These are phyloP conservation scores for Trypanosoma caninum DNA, from an alignment of 208 protist species.

Conservation along the genomic window DNA sequence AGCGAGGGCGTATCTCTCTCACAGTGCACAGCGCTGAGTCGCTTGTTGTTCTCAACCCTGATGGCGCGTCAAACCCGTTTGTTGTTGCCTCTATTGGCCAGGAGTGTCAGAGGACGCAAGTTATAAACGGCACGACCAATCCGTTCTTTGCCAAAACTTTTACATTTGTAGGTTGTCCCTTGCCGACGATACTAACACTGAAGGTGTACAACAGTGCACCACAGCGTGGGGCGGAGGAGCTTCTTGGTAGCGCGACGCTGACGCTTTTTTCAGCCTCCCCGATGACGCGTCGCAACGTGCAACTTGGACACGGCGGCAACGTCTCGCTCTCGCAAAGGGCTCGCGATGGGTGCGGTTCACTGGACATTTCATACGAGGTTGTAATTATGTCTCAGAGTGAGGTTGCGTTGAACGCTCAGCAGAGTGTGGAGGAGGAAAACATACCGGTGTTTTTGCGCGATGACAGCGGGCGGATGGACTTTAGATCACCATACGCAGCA, in stretches of 20 bases:
- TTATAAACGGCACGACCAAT: conserved; percentile 47
- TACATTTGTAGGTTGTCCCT: conserved; percentile 44
- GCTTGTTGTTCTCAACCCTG: conserved; percentile 62
- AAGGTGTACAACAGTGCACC: conserved; percentile 55
- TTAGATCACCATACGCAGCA: conserved; percentile 23
- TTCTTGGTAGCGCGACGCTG: conserved; percentile 69
- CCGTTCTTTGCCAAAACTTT: conserved; percentile 56
- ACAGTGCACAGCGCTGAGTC: conserved; percentile 54
- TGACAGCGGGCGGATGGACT: conserved; percentile 5
- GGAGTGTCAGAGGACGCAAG: conserved; percentile 36
- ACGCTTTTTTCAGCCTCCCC: conserved; percentile 47
- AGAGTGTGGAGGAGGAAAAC: conserved; percentile 1
- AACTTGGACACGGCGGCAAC: conserved; percentile 67
- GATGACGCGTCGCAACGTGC: conserved; percentile 35
- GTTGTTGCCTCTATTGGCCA: conserved; percentile 51
- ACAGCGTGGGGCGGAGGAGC: conserved; percentile 54
- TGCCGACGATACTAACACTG: conserved; percentile 67
- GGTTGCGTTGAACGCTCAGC: not conserved
- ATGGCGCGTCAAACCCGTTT: conserved; percentile 74
- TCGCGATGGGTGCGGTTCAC: conserved; percentile 44
- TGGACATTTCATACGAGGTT: conserved; percentile 58
- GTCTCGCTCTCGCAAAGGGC: conserved; percentile 44
- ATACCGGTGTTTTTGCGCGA: conserved; percentile 21
- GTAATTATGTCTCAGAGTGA: conserved; percentile 17
- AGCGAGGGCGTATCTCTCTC: conserved; percentile 31